A percentile compares a stretch with the other conserved stretches of the same genome.
These are phyloP conservation scores for Erodium trifolium DNA, from an alignment of 441 rosid genomes.

Conservation along the genomic window DNA sequence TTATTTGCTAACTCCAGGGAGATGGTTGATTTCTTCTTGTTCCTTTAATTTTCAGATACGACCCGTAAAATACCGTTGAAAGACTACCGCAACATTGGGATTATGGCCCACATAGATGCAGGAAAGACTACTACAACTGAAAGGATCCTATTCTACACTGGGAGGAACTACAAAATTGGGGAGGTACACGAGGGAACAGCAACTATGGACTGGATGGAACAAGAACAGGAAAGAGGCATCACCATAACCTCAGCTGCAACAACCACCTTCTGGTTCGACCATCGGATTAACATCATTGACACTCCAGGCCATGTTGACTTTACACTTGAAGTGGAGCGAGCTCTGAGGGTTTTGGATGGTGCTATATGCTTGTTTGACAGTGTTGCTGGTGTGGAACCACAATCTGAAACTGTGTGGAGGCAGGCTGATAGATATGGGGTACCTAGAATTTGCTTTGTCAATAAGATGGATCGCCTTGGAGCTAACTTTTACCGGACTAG, in stretches of 20 bases:
- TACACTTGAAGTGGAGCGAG: constrained; percentile 94
- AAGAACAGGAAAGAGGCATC: constrained; percentile 97
- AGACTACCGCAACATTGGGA: constrained; percentile 86
- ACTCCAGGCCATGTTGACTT: constrained; percentile 96
- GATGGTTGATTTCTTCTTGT: constrained; percentile 16
- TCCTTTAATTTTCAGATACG: constrained; percentile 29
- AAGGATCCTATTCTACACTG: constrained; percentile 72
- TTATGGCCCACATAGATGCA: constrained; percentile 98
- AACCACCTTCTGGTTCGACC: constrained; percentile 81
- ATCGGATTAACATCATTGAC: constrained; percentile 85
- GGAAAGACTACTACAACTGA: constrained; percentile 97
- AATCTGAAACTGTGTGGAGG: constrained; percentile 98
- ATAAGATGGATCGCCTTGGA: constrained; percentile 95
- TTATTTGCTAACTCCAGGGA: constrained; percentile 2
- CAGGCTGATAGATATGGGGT: constrained; percentile 97
- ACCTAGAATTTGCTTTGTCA: constrained; percentile 90
- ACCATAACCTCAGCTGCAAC: constrained; percentile 96
- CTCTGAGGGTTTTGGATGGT: constrained; percentile 87
- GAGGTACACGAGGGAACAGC: constrained; percentile 98
- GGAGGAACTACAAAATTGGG: constrained; percentile 92
- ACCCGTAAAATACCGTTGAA: constrained; percentile 62
- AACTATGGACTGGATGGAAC: constrained; percentile 99
- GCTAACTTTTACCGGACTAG: constrained; percentile 89
- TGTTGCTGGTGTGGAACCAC: constrained; percentile 99
- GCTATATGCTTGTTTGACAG: constrained; percentile 94